These are phyloP conservation scores for Rhododendron griersonianum DNA, from an alignment of 148 eudicot species.

Conservation along the genomic window DNA sequence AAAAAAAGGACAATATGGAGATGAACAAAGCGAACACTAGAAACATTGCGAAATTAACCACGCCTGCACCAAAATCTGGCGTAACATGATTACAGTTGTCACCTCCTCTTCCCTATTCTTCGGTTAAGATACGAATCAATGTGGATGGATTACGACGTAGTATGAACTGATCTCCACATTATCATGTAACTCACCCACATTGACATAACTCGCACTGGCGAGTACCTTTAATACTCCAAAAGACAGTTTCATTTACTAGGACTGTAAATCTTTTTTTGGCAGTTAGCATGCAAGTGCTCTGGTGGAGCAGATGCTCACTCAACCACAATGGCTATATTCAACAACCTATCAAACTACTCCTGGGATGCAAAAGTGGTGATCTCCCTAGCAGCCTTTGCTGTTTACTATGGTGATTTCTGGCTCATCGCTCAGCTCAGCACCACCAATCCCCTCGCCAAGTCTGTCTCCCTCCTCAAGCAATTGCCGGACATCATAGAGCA, in stretches of 20 bases:
- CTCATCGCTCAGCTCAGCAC: constrained; percentile 48
- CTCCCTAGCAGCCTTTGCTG: constrained; percentile 65
- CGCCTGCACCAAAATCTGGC: background rate
- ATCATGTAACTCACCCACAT: background rate
- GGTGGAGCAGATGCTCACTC: constrained; percentile 77
- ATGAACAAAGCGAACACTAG: background rate
- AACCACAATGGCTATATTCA: constrained; percentile 64
- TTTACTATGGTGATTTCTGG: constrained; percentile 85
- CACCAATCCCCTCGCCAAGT: constrained; percentile 69
- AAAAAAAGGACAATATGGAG: background rate
- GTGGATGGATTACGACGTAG: background rate
- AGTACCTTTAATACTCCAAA: background rate
- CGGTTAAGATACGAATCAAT: background rate
- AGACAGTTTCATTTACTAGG: background rate
- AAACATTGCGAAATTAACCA: background rate
- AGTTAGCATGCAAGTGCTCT: constrained; percentile 84
- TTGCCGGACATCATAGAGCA: constrained; percentile 62
- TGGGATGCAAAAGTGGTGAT: constrained; percentile 90
- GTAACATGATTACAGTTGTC: too few relatives aligned
- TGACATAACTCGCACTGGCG: background rate
- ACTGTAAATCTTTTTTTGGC: constrained; percentile 10
- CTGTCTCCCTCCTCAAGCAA: constrained; percentile 71
- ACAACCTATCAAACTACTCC: constrained; percentile 61
- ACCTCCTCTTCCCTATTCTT: background rate
- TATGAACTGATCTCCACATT: background rate